Base-by-base conservation (phyloP, 495 filamentous ascomycete species). In the Aspergillus olivimuriae region DNA sequence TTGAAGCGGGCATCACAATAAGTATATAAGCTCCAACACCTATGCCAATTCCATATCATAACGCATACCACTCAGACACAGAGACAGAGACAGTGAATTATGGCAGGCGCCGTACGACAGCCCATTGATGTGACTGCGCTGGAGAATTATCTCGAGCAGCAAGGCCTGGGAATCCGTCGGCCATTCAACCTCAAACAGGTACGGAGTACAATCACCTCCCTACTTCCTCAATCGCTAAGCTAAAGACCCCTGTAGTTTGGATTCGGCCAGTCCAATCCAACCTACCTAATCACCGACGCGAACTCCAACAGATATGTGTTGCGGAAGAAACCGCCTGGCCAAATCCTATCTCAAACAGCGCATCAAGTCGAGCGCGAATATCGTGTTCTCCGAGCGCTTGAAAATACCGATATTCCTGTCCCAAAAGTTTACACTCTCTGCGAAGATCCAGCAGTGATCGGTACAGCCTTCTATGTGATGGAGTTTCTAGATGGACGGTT, bases 261-360 rank as follows among this genome's bases (percentile, higher is more conserved):
- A 19, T 43, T 39, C 14, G 46, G 46, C 2, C 46, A 49, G 31
- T 43, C 40, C 40, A 49, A 49, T 14, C 46, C 46, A 10, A 49
- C 46, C 2, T 49, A 49, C 26, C 34, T 23, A 19, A 28, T 49
- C 8, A 43, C 40, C 16, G 18, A 19, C 7, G 24, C 17, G 16
- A 19, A 18, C 4, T 35, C 23, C 7, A 17, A 26, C 0, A 19
- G 33, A 30, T 88, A 75, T 60, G 85, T 89, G 5, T 70, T 89
- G 57, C 80, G 86, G 50, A 89, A 90, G 70, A 89, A 89, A 62
- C 86, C 86, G 6, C 83, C 86, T 10, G 86, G 86, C 50, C 69
- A 76, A 54, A 78, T 90, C 3, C 67, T 89, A 21, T 52, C 55
- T 4, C 41, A 43, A 16, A 34, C 32, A 2, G 46, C 46, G n/a